These are phyloP conservation scores for Rhynchospora tenuis DNA, from an alignment of 176 grass and related monocot species.

Conservation along the genomic window DNA sequence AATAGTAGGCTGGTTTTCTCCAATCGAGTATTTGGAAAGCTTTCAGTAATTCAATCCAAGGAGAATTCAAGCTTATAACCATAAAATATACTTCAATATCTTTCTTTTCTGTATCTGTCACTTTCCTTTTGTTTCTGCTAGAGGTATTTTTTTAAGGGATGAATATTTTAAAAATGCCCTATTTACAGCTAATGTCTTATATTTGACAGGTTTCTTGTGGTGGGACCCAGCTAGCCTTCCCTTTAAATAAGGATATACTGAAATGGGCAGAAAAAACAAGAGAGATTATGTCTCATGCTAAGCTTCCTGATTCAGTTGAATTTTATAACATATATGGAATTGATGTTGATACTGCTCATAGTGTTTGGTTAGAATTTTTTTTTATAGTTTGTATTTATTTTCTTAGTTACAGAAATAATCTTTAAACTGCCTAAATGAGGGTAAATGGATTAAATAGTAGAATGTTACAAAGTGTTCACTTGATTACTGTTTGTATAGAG, in stretches of 20 bases:
- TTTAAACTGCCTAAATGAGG: not conserved
- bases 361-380: slow-evolving; percentile 49
- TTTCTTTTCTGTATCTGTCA: slow-evolving; percentile 1
- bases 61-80: not conserved
- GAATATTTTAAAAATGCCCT: not conserved
- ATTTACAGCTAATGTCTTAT: slow-evolving; percentile 9
- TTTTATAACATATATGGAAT: slow-evolving; percentile 96
- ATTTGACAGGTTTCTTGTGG: slow-evolving; percentile 55
- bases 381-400: not conserved
- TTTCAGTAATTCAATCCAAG: not conserved
- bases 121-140: not conserved
- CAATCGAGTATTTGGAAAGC: not conserved
- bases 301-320: slow-evolving; percentile 87
- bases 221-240: slow-evolving; percentile 57
- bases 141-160: not conserved
- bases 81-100: not conserved
- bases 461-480: not conserved
- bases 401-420: not conserved
- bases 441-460: not conserved
- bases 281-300: slow-evolving; percentile 52
- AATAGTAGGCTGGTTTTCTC: not conserved
- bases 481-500: not conserved
- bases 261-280: slow-evolving; percentile 85
- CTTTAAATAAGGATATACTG: slow-evolving; percentile 72
- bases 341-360: slow-evolving; percentile 69